Base-by-base conservation (phyloP, 345 rosid genomes). In the Stellera chamaejasme region DNA sequence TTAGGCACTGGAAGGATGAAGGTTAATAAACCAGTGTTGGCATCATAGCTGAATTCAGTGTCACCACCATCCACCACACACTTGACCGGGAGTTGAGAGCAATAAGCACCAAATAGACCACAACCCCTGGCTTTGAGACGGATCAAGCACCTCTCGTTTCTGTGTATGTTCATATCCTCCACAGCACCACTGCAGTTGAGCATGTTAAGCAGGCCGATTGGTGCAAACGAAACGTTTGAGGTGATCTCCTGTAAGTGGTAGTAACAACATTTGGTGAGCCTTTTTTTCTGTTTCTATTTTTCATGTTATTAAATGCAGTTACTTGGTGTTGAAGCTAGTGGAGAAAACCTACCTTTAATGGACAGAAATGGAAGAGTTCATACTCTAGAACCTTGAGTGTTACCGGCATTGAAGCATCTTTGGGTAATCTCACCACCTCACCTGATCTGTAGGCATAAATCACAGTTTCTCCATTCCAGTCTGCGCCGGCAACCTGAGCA, bases 361-460 rank as follows among this genome's bases (percentile, higher is more conserved):
- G 96, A 66, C 78, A 83, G 68, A 89, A 56, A 71, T 86, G 89
- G 86, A 78, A 89, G 47, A 89, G 77, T 63, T 89, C 92, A 14
- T 89, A 89, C 60, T 89, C 89, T 2, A 89, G 84, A 52, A 74
- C 86, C 66, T 80, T 61, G 42, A 89, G 80, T 2, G 92, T 89
- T 50, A 89, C 77, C 0, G 95, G 89, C 43, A 86, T 43, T 6
- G 92, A 83, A 12, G 84, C 79, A 49, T 82, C 87, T 64, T 74
- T 79, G 19, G 87, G 89, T 50, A 86, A 72, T 68, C 81, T 68
- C 27, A 76, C 47, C 50, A 89, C 53, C 67, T 89, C 95, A 91
- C 98, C 98, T 72, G 97, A 83, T 84, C 67, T 82, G 39, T 79
- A 59, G 2, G 83, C 78, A 72, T 86, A 92, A 13, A 81, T 81